A percentile compares a stretch with the other conserved stretches of the same genome.
Conservation (phyloP, 345 rosid genomes). For the Microcos paniculata region DNA sequence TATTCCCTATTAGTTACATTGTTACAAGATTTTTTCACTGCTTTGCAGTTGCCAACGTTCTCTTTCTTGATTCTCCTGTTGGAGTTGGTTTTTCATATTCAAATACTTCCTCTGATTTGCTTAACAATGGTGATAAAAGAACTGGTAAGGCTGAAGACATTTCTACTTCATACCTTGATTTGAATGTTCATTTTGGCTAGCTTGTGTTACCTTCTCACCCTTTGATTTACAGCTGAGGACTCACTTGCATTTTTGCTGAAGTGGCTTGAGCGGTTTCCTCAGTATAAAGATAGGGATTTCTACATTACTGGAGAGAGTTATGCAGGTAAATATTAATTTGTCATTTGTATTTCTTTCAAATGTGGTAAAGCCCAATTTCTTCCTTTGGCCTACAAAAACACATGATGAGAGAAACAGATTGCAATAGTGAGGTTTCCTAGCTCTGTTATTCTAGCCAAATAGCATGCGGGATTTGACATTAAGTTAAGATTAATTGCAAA, state of each 20-base stretch:
- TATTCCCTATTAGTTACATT: background rate
- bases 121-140: slow-evolving; percentile 50
- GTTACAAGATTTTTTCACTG: slow-evolving; percentile 10
- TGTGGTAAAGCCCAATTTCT: background rate
- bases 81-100: slow-evolving; percentile 96
- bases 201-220: slow-evolving; percentile 16
- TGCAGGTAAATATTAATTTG: slow-evolving; percentile 48
- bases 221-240: slow-evolving; percentile 61
- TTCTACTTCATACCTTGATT: slow-evolving; percentile 20
- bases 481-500: background rate
- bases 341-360: slow-evolving; percentile 1
- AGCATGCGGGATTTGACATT: background rate
- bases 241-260: slow-evolving; percentile 67
- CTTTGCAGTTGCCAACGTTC: slow-evolving; percentile 74
- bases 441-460: background rate
- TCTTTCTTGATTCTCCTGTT: slow-evolving; percentile 89
- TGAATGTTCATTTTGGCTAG: slow-evolving; percentile 2
- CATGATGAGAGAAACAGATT: background rate
- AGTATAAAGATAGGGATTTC: slow-evolving; percentile 84
- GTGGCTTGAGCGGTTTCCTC: slow-evolving; percentile 93
- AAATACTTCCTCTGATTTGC: slow-evolving; percentile 69
- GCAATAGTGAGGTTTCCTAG: background rate
- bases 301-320: slow-evolving; percentile 90
- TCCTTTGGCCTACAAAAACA: background rate
- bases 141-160: slow-evolving; percentile 50